Base-by-base conservation (phyloP, 352 stramenopile genomes). In the Thraustochytrium sp. region DNA sequence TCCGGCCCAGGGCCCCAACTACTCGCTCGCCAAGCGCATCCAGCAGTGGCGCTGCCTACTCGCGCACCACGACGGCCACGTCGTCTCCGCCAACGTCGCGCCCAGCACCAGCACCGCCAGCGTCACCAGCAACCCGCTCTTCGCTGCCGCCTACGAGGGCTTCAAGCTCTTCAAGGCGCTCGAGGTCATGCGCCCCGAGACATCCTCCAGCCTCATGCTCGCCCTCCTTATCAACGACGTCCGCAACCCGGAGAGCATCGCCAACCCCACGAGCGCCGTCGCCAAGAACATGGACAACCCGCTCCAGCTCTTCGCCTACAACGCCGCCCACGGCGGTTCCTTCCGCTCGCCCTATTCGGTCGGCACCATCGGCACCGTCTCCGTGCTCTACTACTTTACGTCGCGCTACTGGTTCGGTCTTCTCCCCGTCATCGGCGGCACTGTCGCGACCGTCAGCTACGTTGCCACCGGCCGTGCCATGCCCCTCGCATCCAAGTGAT, bases 21-120 rank as follows among this genome's bases (percentile, higher is more conserved):
- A 96, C 87, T 65, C 90, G 77, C 82, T 96, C 36, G 92, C 92
- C 29, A 96, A 96, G 87, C 90, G 92, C 55, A 91, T 96, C 83
- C 92, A 96, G 86, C 92, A 96, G 84, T 96, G 92, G 92, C 88
- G 92, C 56, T 92, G 91, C 36, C 85, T 95, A 40, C 85, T 93
- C 78, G 90, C 91, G 18, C 83, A 89, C 54, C 87, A 89, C 87
- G 91, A 91, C 61, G 90, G 91, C 37, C 90, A 88, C 84, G 89
- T 90, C 63, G 92, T 95, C 3, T 93, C 90, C 4, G 92, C 89
- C 78, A 96, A 95, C 85, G 90, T 96, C 73, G 92, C 92, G n/a
- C 92, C 92, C 36, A 91, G 91, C 68, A 96, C 92, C 46, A 93
- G 91, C n/a, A 96, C 92, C 40, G 84, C 87, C 13, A 92, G 88